These are phyloP conservation scores for Rhodotorula sp. DNA, from an alignment of 1,284 basidiomycete genomes.

Conservation along the genomic window DNA sequence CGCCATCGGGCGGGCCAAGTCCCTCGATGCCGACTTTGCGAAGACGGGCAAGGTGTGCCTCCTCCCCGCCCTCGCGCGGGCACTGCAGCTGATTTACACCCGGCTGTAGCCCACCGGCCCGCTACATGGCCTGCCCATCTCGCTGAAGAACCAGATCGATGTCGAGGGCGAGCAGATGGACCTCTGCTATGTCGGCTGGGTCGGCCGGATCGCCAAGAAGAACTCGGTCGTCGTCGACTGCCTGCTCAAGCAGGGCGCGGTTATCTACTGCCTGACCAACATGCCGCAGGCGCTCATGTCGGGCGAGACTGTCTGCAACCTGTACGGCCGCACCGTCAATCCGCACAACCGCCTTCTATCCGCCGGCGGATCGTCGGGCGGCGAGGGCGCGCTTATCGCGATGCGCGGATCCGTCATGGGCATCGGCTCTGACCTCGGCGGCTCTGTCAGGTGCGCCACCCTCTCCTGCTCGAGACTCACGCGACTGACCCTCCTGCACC, in stretches of 20 bases:
- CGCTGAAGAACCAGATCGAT: slow-evolving; percentile 60
- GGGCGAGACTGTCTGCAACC: slow-evolving; percentile 48
- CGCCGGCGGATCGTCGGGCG: slow-evolving; percentile 64
- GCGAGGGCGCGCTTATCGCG: slow-evolving; percentile 63
- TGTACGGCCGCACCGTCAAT: slow-evolving; percentile 70
- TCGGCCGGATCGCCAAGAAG: slow-evolving; percentile 60
- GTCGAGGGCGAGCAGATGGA: slow-evolving; percentile 19
- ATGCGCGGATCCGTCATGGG: slow-evolving; percentile 65
- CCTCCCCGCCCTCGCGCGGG: slow-evolving; percentile 49
- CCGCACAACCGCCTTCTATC: slow-evolving; percentile 61
- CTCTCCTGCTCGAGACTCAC: too few relatives aligned
- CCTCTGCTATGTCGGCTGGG: slow-evolving; percentile 64
- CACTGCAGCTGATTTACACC: not conserved
- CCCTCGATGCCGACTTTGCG: slow-evolving; percentile 62
- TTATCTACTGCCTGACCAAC: slow-evolving; percentile 35
- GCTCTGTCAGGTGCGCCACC: slow-evolving; percentile 54
- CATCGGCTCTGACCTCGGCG: slow-evolving; percentile 71
- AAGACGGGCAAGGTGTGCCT: slow-evolving; percentile 52
- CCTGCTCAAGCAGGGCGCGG: slow-evolving; percentile 28
- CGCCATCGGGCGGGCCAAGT: slow-evolving; percentile 61
- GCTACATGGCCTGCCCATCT: slow-evolving; percentile 56
- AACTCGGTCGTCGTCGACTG: slow-evolving; percentile 63
- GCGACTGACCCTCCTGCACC: not conserved
- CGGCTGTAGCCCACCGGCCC: not conserved
- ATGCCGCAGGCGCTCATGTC: slow-evolving; percentile 49